These are phyloP conservation scores for Exserohilum turcica DNA, from an alignment of 2,329 filamentous ascomycete genomes.

Conservation along the genomic window DNA sequence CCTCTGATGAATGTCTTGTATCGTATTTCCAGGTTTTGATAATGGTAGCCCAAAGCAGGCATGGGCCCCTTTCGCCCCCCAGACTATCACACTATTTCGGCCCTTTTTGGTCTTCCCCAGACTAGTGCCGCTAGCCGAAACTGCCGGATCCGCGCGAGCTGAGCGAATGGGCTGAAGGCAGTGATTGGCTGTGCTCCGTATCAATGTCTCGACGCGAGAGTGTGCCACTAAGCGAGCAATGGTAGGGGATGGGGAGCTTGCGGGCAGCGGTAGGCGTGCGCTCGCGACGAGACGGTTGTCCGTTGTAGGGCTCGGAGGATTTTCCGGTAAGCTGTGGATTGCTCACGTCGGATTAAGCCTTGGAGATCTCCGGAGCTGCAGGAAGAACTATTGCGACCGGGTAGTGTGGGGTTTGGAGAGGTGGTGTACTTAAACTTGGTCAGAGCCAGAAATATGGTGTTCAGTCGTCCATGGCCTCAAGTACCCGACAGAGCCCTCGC, in stretches of 20 bases:
- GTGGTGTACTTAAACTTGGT: slow-evolving; percentile 30
- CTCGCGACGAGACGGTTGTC: slow-evolving; percentile 20
- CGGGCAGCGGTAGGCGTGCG: slow-evolving; percentile 17
- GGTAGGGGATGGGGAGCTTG: neutral
- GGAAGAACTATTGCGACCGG: slow-evolving; percentile 14
- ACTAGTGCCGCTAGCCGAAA: slow-evolving; percentile 18
- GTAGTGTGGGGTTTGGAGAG: slow-evolving; percentile 12
- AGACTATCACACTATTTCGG: slow-evolving; percentile 32
- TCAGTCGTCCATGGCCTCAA: slow-evolving; percentile 3
- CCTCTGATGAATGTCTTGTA: neutral
- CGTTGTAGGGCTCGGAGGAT: neutral
- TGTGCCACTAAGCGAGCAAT: slow-evolving; percentile 19
- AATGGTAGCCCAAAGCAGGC: slow-evolving; percentile 17
- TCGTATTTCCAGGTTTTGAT: slow-evolving; percentile 18
- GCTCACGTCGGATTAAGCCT: neutral
- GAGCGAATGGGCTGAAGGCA: slow-evolving; percentile 11
- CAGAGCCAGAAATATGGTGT: slow-evolving; percentile 12
- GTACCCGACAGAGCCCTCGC: slow-evolving; percentile 8
- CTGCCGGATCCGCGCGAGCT: slow-evolving; percentile 9
- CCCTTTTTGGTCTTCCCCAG: slow-evolving; percentile 27
- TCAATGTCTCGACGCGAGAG: neutral
- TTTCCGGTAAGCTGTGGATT: slow-evolving; percentile 6
- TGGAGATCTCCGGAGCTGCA: neutral
- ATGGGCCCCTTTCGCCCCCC: slow-evolving; percentile 21
- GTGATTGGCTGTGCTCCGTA: slow-evolving; percentile 19